Evolutionary conservation across 108 stramenopile species (phyloP), one percentile per base, ranked within the genome.

Genomic region (Skeletonema potamos): DNA sequence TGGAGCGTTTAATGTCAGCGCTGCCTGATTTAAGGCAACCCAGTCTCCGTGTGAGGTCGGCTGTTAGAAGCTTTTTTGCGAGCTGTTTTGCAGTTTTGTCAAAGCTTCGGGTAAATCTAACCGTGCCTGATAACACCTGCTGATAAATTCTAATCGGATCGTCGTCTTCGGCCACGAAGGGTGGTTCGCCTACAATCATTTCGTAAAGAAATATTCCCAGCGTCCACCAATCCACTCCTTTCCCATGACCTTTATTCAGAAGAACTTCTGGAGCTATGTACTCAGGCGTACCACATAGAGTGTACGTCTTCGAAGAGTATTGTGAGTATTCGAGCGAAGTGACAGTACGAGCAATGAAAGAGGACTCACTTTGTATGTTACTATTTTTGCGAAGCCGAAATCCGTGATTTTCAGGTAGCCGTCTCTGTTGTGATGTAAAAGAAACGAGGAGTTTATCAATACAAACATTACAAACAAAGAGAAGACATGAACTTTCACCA

Each of bases 251-350:
- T 66, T 92, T 91, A 63, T 93, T 94, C 62, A 91, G 85, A 30
- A 97, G 79, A 4, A 96, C 88, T 67, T 97, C 95, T 4, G 97
- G 97, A 4, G 95, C 94, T 7, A 97, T 82, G 58, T 97, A 97
- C 46, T 94, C 96, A 8, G 98, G 97, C 15, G 98, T 99, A 24
- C 98, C 97, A 68, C 97, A 97, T 3, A 99, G 85, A 22, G 98
- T 98, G 81, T 90, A 97, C 3, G 93, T 93, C 39, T 41, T n/a
- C n/a, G n/a, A n/a, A n/a, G n/a, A n/a, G n/a, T n/a, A n/a, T n/a
- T n/a, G n/a, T n/a, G n/a, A n/a, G n/a, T n/a, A n/a, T n/a, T n/a
- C n/a, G n/a, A n/a, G n/a, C n/a, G n/a, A n/a, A n/a, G n/a, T n/a
- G n/a, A n/a, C n/a, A n/a, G n/a, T n/a, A n/a, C n/a, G n/a, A n/a